Conservation (phyloP, 352 stramenopile species). For the Elongisporangium undulatum region DNA sequence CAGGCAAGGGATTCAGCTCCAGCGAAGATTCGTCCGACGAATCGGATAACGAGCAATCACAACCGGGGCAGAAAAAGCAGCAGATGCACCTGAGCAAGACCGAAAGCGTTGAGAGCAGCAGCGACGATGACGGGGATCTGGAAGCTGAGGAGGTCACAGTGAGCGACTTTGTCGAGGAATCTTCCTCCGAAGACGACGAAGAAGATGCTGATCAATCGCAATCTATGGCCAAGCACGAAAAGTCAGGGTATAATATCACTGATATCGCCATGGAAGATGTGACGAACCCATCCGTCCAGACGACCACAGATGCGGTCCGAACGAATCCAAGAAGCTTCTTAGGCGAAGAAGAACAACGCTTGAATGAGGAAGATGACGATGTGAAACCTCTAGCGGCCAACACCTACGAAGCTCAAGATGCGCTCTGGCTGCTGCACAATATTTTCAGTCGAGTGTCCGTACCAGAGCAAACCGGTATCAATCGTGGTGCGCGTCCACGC, state of each 20-base stretch:
- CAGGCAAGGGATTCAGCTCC: too few species aligned
- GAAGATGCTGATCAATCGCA: background rate
- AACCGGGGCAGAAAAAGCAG: background rate
- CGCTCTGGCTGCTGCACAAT: conserved; percentile 10
- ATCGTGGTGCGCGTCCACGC: conserved; percentile 18
- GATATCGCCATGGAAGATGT: background rate
- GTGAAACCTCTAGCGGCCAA: background rate
- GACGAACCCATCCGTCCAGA: background rate
- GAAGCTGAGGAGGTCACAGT: conserved; percentile 1
- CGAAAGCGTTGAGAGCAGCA: conserved; percentile 4
- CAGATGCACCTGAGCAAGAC: conserved; percentile 1
- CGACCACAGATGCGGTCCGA: background rate
- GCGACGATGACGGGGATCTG: background rate
- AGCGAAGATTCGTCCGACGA: background rate
- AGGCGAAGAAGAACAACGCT: background rate
- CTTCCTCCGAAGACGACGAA: conserved; percentile 2
- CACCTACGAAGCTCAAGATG: conserved; percentile 3
- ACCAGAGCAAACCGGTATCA: conserved; percentile 25
- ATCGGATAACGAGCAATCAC: background rate
- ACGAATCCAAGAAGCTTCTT: background rate
- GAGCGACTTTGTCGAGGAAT: background rate
- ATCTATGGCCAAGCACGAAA: background rate
- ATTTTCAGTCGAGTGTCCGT: conserved; percentile 23
- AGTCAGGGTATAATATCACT: background rate
- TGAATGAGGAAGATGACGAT: background rate